These are phyloP conservation scores for Prunus mume DNA, from an alignment of 306 rosid genomes.

Conservation along the genomic window DNA sequence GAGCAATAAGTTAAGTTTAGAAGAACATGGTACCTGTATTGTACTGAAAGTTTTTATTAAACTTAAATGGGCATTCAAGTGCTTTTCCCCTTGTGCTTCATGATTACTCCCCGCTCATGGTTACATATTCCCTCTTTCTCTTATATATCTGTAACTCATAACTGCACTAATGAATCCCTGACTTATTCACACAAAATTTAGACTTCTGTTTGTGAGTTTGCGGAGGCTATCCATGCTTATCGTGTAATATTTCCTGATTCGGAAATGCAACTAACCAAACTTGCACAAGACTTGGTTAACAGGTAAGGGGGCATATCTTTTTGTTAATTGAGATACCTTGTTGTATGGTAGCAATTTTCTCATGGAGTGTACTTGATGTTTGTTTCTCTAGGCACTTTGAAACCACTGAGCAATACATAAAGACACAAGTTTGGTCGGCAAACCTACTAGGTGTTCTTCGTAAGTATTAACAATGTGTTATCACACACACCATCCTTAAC, in stretches of 20 bases:
- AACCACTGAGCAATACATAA: slow-evolving; percentile 51
- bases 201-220: slow-evolving; percentile 68
- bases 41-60: neutral
- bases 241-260: slow-evolving; percentile 80
- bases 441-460: slow-evolving; percentile 64
- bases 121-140: slow-evolving; percentile 3
- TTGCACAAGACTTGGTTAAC: slow-evolving; percentile 58
- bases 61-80: neutral
- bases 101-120: slow-evolving; percentile 12
- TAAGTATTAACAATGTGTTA: slow-evolving; percentile 38
- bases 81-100: slow-evolving; percentile 5
- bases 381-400: slow-evolving; percentile 41
- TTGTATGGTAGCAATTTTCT: slow-evolving; percentile 7
- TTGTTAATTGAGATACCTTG: slow-evolving; percentile 16
- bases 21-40: neutral
- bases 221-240: slow-evolving; percentile 72
- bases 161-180: slow-evolving; percentile 5
- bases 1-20: neutral
- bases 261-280: slow-evolving; percentile 52
- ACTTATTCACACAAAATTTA: slow-evolving; percentile 25
- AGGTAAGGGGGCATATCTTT: slow-evolving; percentile 43
- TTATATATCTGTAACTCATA: neutral
- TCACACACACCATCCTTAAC: neutral
- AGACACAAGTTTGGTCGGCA: slow-evolving; percentile 48
- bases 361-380: slow-evolving; percentile 3